Evolutionary conservation across 371 early-diverging fungal species (phyloP).

Genomic region (Dinochytrium kinnereticum): DNA sequence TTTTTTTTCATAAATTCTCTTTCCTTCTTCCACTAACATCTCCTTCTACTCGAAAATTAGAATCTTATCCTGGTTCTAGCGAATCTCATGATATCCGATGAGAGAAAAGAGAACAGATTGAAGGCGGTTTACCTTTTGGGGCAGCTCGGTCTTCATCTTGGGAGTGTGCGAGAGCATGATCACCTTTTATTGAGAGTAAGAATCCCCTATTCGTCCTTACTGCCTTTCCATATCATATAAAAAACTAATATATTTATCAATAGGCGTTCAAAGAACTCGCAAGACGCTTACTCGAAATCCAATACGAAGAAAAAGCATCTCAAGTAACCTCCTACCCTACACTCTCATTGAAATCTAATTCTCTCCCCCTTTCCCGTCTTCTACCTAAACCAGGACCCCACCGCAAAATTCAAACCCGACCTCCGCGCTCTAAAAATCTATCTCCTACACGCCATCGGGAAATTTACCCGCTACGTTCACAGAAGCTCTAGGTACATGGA

Average conservation of each 20-base stretch:
- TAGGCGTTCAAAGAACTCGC: slow-evolving; percentile 49
- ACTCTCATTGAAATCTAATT: not conserved
- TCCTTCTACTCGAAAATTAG: slow-evolving; percentile 22
- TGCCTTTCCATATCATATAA: too few species aligned
- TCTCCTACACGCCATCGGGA: slow-evolving; percentile 56
- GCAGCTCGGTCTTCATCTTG: slow-evolving; percentile 49
- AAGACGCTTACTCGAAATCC: slow-evolving; percentile 45
- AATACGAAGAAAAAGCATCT: slow-evolving; percentile 40
- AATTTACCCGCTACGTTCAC: slow-evolving; percentile 43
- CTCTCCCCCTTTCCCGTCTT: too few species aligned
- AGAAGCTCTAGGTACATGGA: slow-evolving; percentile 43
- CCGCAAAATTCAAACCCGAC: slow-evolving; percentile 18
- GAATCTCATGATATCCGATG: slow-evolving; percentile 53
- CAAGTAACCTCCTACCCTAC: slow-evolving; percentile 25
- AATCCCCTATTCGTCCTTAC: too few species aligned
- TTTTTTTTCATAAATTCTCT: not conserved
- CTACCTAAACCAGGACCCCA: not conserved
- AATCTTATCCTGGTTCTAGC: slow-evolving; percentile 46
- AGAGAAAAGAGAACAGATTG: slow-evolving; percentile 53
- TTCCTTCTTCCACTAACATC: too few species aligned
- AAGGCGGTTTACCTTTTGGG: slow-evolving; percentile 57
- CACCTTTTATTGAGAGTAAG: slow-evolving; percentile 42
- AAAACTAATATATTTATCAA: too few species aligned
- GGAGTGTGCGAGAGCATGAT: slow-evolving; percentile 49
- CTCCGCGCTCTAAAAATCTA: slow-evolving; percentile 48